A percentile compares a stretch with the other conserved stretches of the same genome.
Evolutionary conservation across 1,139 yeast genomes (phyloP).

Genomic region (Suhomyces atakaporum): DNA sequence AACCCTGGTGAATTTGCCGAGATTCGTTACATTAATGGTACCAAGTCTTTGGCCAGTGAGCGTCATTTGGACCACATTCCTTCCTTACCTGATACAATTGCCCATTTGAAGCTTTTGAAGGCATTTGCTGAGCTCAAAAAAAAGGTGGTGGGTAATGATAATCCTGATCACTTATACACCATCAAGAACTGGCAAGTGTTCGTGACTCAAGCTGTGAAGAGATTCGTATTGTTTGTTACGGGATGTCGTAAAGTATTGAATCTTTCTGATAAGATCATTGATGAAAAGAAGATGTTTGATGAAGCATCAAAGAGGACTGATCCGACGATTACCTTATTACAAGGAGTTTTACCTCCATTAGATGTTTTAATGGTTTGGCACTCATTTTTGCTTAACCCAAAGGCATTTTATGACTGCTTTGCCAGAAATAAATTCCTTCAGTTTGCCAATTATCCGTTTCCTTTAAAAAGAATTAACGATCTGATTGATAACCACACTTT

Average conservation of each 20-base stretch:
- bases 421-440: constrained; percentile 24
- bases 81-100: constrained; percentile 17
- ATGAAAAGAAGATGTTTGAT: constrained; percentile 7
- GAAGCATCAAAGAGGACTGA: constrained; percentile 5
- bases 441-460: constrained; percentile 30
- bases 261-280: constrained; percentile 2
- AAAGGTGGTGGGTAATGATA: constrained; percentile 11
- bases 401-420: constrained; percentile 30
- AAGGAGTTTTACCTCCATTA: constrained; percentile 30
- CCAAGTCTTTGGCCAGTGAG: too few relatives aligned
- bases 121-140: constrained; percentile 29
- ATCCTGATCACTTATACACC: constrained; percentile 3
- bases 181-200: constrained; percentile 33
- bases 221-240: constrained; percentile 32
- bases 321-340: constrained; percentile 5
- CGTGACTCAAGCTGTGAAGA: constrained; percentile 30
- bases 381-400: constrained; percentile 31
- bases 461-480: constrained; percentile 23
- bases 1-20: constrained; percentile 4
- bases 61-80: constrained; percentile 12
- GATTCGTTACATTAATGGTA: constrained; percentile 4
- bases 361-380: constrained; percentile 48
- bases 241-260: constrained; percentile 15
- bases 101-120: constrained; percentile 35
- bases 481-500: constrained; percentile 26